A percentile compares a stretch with the other conserved stretches of the same genome.
These are phyloP conservation scores for Epichloe sibirici DNA, from an alignment of 2,329 filamentous ascomycete genomes.

Conservation along the genomic window DNA sequence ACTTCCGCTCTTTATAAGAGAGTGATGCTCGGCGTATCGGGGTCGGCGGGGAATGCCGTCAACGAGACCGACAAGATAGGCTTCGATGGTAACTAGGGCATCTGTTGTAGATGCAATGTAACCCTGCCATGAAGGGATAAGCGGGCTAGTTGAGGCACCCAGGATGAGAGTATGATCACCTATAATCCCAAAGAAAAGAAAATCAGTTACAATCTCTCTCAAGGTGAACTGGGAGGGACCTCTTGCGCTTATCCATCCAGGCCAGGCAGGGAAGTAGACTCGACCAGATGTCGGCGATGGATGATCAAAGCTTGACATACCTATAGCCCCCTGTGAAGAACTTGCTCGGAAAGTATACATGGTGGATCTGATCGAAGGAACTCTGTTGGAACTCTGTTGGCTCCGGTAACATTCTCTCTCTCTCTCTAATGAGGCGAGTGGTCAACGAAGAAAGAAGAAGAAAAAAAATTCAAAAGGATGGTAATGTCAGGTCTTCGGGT, in stretches of 20 bases:
- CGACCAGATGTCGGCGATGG: too few species aligned
- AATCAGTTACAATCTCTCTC: not conserved
- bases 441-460: not conserved
- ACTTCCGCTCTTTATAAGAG: constrained; percentile 68
- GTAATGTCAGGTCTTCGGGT: not conserved
- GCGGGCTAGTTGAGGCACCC: constrained; percentile 13
- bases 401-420: not conserved
- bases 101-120: constrained; percentile 56
- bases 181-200: not conserved
- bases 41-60: constrained; percentile 69
- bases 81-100: constrained; percentile 68
- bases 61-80: constrained; percentile 57
- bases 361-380: not conserved
- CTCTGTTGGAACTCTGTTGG: not conserved
- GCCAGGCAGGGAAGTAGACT: too few species aligned
- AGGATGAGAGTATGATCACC: not conserved
- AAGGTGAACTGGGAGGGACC: not conserved
- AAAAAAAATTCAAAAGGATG: not conserved
- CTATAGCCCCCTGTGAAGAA: not conserved
- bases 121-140: constrained; percentile 54
- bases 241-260: not conserved
- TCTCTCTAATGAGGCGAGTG: not conserved
- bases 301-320: not conserved
- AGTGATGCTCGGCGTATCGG: constrained; percentile 66
- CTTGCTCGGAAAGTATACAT: constrained; percentile 3